phyloP scores from a whole-genome alignment of 129 eudicot genomes.

The Saposhnikovia divaricata region DNA sequence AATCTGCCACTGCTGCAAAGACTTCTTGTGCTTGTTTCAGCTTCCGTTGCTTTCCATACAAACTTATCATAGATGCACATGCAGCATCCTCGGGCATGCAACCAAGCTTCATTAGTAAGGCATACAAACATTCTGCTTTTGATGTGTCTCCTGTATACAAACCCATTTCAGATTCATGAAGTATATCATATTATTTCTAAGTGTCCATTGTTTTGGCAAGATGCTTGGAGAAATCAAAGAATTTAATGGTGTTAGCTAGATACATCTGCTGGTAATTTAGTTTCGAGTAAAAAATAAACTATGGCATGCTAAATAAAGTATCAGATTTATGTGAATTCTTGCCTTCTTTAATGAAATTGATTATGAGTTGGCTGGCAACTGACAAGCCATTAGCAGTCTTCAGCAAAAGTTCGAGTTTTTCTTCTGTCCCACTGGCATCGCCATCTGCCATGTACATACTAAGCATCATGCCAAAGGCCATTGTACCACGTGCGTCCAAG shows the following conservation, averaged over 20 bases:
- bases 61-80: constrained; percentile 47
- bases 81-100: constrained; percentile 40
- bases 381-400: constrained; percentile 48
- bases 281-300: background rate
- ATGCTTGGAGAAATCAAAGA: background rate
- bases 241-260: background rate
- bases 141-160: constrained; percentile 50
- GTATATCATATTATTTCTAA: background rate
- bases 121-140: constrained; percentile 45
- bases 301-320: background rate
- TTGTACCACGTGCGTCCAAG: constrained; percentile 29
- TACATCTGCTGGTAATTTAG: background rate
- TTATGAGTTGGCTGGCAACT: constrained; percentile 48
- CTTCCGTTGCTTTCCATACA: constrained; percentile 54
- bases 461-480: constrained; percentile 56
- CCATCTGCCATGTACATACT: constrained; percentile 46
- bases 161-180: constrained; percentile 1
- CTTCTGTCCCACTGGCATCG: constrained; percentile 28
- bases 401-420: constrained; percentile 40
- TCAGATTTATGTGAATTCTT: constrained; percentile 11
- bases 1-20: constrained; percentile 34
- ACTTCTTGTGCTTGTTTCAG: constrained; percentile 46
- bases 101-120: constrained; percentile 41
- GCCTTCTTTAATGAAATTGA: constrained; percentile 59
- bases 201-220: background rate